These are phyloP conservation scores for Aaosphaeria arxii DNA, from an alignment of 2,329 filamentous ascomycete genomes.

Conservation along the genomic window DNA sequence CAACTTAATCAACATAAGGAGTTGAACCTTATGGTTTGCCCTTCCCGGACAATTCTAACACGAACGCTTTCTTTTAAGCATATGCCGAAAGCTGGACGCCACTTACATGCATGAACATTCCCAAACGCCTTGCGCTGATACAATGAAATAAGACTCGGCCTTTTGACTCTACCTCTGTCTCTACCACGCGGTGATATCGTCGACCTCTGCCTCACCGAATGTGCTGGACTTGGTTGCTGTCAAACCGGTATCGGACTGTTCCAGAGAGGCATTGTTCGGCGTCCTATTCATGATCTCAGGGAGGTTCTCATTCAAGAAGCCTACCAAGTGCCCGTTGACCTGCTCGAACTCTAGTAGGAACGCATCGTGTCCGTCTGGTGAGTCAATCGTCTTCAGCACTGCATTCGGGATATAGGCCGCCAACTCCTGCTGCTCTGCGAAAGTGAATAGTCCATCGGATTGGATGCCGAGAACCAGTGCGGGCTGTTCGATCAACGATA, in stretches of 20 bases:
- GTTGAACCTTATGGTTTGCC: constrained; percentile 33
- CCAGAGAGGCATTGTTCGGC: constrained; percentile 39
- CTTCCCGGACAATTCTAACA: constrained; percentile 16
- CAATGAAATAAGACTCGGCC: constrained; percentile 1
- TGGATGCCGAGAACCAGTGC: constrained; percentile 91
- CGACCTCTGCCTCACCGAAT: constrained; percentile 93
- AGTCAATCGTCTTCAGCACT: constrained; percentile 81
- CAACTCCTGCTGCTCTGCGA: constrained; percentile 91
- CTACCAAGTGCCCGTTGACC: constrained; percentile 83
- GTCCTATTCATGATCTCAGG: constrained; percentile 77
- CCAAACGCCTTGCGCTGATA: constrained; percentile 30
- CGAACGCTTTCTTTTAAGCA: constrained; percentile 32
- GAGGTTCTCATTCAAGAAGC: constrained; percentile 77
- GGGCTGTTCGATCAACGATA: constrained; percentile 82
- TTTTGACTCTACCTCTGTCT: neutral
- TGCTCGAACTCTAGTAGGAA: constrained; percentile 97
- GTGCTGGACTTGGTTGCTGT: constrained; percentile 82
- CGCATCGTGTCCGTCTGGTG: constrained; percentile 91
- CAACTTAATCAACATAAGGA: constrained; percentile 13
- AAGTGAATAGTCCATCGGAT: constrained; percentile 93
- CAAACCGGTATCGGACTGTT: constrained; percentile 38
- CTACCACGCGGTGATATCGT: constrained; percentile 93
- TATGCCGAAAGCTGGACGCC: constrained; percentile 34
- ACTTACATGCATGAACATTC: constrained; percentile 4
- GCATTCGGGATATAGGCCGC: constrained; percentile 77